Conservation (phyloP, 108 stramenopile species). For the Cyclotella atomus region DNA sequence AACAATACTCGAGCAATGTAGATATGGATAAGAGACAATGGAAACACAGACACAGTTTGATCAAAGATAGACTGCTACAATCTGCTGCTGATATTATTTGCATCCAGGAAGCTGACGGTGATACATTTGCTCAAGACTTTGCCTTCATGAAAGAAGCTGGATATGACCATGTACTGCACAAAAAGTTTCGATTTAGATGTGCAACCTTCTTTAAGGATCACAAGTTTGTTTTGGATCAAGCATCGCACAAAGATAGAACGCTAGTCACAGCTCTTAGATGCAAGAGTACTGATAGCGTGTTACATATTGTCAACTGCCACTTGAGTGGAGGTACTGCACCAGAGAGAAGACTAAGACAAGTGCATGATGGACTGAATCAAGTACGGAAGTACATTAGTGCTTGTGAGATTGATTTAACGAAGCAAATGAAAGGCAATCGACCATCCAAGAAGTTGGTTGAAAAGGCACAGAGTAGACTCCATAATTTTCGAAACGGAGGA, state of each 20-base stretch:
- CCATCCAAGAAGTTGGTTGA: slow-evolving; percentile 27
- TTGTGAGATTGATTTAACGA: slow-evolving; percentile 11
- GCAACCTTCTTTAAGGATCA: slow-evolving; percentile 86
- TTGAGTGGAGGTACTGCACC: slow-evolving; percentile 84
- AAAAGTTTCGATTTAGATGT: slow-evolving; percentile 78
- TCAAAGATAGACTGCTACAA: slow-evolving; percentile 36
- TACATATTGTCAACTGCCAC: slow-evolving; percentile 87
- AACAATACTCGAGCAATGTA: slow-evolving; percentile 46
- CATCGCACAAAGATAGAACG: slow-evolving; percentile 87
- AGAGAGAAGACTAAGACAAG: slow-evolving; percentile 81
- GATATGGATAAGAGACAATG: slow-evolving; percentile 53
- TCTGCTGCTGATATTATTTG: slow-evolving; percentile 83
- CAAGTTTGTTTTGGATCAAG: slow-evolving; percentile 61
- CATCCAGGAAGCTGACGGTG: slow-evolving; percentile 84
- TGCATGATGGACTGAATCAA: slow-evolving; percentile 71
- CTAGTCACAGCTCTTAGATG: slow-evolving; percentile 74
- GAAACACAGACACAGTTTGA: slow-evolving; percentile 48
- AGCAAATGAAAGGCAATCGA: slow-evolving; percentile 30
- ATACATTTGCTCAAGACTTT: slow-evolving; percentile 86
- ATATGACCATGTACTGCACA: slow-evolving; percentile 72
- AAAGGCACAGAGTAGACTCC: slow-evolving; percentile 13
- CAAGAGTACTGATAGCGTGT: slow-evolving; percentile 21
- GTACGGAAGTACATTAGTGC: slow-evolving; percentile 43
- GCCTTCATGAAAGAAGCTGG: slow-evolving; percentile 76
- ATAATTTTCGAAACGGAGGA: slow-evolving; percentile 32